These are phyloP conservation scores for Alternaria alternata DNA, from an alignment of 2,329 filamentous ascomycete species.

Conservation along the genomic window DNA sequence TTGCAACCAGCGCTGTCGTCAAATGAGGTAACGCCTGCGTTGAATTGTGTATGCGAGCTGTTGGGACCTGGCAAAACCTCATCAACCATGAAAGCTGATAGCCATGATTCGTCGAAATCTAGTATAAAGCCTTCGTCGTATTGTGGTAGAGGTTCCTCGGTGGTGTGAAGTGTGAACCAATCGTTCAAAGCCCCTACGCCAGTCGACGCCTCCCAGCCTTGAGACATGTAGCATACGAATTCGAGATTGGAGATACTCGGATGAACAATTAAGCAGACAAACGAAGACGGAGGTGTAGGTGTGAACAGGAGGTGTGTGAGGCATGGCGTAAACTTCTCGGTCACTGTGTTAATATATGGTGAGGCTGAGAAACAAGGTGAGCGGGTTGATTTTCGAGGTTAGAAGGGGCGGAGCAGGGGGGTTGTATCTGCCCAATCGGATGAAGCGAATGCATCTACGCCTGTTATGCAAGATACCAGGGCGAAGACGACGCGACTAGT, in stretches of 20 bases:
- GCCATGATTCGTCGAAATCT: not conserved
- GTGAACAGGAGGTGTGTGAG: not conserved
- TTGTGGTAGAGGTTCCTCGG: not conserved
- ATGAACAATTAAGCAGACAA: too few relatives aligned
- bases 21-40: too few relatives aligned
- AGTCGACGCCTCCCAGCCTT: not conserved
- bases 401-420: not conserved
- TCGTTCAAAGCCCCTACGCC: not conserved
- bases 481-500: not conserved
- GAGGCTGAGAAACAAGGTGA: slow-evolving; percentile 17
- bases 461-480: not conserved
- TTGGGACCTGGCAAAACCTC: too few relatives aligned
- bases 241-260: not conserved
- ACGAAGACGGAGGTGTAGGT: fast-evolving
- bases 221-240: not conserved
- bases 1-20: too few relatives aligned
- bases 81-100: not conserved
- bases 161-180: not conserved
- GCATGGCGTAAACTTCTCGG: not conserved
- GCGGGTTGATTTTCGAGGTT: slow-evolving; percentile 17
- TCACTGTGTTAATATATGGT: not conserved
- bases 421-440: not conserved
- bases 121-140: not conserved
- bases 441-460: not conserved
- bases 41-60: too few relatives aligned